These are phyloP conservation scores for Aspergillus cristatus DNA, from an alignment of 495 filamentous ascomycete species.

Conservation along the genomic window DNA sequence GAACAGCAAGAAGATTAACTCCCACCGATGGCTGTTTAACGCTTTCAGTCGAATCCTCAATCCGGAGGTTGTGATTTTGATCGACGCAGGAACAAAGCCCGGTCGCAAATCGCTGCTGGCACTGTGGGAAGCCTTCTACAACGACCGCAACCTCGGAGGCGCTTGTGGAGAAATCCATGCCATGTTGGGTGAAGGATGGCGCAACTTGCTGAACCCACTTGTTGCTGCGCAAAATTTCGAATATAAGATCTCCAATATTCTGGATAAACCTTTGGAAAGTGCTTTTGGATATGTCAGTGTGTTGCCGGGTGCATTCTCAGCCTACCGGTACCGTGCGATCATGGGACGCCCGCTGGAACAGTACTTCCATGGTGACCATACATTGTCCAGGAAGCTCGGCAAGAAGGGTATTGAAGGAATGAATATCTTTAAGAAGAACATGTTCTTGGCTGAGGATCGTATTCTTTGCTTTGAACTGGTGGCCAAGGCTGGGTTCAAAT, in stretches of 20 bases:
- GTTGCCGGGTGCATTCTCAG: slow-evolving; percentile 95
- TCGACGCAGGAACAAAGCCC: slow-evolving; percentile 95
- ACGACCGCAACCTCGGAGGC: slow-evolving; percentile 94
- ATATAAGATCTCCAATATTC: slow-evolving; percentile 98
- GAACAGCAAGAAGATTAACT: slow-evolving; percentile 99
- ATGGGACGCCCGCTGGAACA: slow-evolving; percentile 95
- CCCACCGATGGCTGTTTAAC: slow-evolving; percentile 96
- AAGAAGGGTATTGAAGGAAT: slow-evolving; percentile 99
- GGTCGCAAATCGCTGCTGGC: slow-evolving; percentile 82
- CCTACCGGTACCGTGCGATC: slow-evolving; percentile 93
- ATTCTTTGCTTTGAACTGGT: slow-evolving; percentile 98
- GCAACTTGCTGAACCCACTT: slow-evolving; percentile 84
- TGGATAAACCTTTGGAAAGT: slow-evolving; percentile 96
- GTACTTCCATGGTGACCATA: slow-evolving; percentile 99
- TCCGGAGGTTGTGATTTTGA: slow-evolving; percentile 89
- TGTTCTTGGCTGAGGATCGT: slow-evolving; percentile 99
- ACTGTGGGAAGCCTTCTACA: slow-evolving; percentile 97
- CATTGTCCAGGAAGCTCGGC: slow-evolving; percentile 80
- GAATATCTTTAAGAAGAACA: slow-evolving; percentile 99
- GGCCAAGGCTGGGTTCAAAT: slow-evolving; percentile 94
- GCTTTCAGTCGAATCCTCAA: slow-evolving; percentile 94
- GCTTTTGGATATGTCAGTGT: slow-evolving; percentile 97
- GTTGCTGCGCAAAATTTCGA: slow-evolving; percentile 97
- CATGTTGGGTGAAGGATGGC: slow-evolving; percentile 85
- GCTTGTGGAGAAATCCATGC: slow-evolving; percentile 99